Conservation (phyloP, 306 rosid genomes). For the Castanea mollissima region DNA sequence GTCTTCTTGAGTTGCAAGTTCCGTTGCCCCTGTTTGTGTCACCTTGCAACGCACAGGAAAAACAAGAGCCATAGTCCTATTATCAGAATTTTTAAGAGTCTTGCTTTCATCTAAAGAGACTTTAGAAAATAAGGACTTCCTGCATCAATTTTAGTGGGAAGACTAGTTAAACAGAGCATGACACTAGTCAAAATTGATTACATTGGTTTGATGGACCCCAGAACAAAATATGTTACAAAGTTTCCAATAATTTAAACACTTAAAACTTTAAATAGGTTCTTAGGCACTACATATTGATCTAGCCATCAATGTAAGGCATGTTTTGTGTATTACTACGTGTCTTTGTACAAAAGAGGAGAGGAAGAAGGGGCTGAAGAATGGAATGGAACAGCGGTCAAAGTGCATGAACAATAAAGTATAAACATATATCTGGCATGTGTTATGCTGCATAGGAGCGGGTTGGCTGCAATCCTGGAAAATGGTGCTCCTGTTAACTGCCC, state of each 20-base stretch:
- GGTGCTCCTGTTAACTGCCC: not conserved
- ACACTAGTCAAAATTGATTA: too few species aligned
- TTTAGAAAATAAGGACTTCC: not conserved
- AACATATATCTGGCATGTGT: not conserved
- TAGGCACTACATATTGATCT: not conserved
- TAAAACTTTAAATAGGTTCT: not conserved
- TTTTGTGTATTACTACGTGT: not conserved
- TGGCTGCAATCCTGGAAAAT: not conserved
- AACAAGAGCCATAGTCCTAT: constrained; percentile 4
- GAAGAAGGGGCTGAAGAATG: not conserved
- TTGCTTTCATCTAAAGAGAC: not conserved
- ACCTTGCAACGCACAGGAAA: not conserved
- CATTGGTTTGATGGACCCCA: too few species aligned
- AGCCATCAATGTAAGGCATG: not conserved
- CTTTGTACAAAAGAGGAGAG: not conserved
- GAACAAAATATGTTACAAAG: too few species aligned
- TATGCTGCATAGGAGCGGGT: not conserved
- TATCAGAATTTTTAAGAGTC: constrained; percentile 4
- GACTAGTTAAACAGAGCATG: not conserved
- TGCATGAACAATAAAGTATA: not conserved
- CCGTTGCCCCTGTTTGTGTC: too few species aligned
- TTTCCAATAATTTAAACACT: too few species aligned
- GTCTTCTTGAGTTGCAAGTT: too few species aligned
- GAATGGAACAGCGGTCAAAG: not conserved
- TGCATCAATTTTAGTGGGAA: not conserved